These are phyloP conservation scores for Schwanniomyces occidentalis DNA, from an alignment of 805 yeast genomes.

Conservation along the genomic window DNA sequence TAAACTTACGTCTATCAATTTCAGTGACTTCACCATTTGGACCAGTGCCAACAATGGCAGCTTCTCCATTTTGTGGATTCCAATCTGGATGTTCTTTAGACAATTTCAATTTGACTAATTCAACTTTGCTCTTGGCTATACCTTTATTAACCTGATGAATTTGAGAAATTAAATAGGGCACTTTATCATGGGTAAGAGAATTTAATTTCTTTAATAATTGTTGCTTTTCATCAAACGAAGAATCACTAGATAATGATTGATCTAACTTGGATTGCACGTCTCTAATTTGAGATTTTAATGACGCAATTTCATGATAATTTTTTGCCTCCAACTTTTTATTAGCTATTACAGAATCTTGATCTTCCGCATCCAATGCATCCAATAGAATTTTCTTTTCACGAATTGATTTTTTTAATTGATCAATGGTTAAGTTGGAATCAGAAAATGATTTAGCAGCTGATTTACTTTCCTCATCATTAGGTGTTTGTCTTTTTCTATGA, in stretches of 20 bases:
- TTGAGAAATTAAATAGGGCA: constrained; percentile 67
- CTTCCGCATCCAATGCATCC: constrained; percentile 71
- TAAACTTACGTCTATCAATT: constrained; percentile 75
- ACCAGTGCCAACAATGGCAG: constrained; percentile 72
- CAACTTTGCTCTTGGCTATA: constrained; percentile 65
- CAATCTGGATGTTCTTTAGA: constrained; percentile 68
- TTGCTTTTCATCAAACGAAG: constrained; percentile 46
- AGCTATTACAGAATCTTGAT: constrained; percentile 39
- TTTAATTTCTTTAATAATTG: constrained; percentile 59
- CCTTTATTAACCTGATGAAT: constrained; percentile 67
- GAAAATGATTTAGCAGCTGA: constrained; percentile 19
- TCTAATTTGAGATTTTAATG: constrained; percentile 60
- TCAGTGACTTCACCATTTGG: constrained; percentile 86
- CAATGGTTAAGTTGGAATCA: constrained; percentile 44
- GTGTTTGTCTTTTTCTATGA: constrained; percentile 43
- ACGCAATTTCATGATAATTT: constrained; percentile 58
- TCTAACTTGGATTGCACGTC: constrained; percentile 43
- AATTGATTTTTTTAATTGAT: constrained; percentile 60
- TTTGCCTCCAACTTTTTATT: constrained; percentile 37
- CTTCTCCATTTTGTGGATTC: constrained; percentile 33
- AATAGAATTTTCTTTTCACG: constrained; percentile 71
- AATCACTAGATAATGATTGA: constrained; percentile 23
- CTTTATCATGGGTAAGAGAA: constrained; percentile 59
- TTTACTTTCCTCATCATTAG: constrained; percentile 14
- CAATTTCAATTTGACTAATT: constrained; percentile 56